phyloP scores from a whole-genome alignment of 2,329 filamentous ascomycete genomes.

The Penicillium brevicompactum region DNA sequence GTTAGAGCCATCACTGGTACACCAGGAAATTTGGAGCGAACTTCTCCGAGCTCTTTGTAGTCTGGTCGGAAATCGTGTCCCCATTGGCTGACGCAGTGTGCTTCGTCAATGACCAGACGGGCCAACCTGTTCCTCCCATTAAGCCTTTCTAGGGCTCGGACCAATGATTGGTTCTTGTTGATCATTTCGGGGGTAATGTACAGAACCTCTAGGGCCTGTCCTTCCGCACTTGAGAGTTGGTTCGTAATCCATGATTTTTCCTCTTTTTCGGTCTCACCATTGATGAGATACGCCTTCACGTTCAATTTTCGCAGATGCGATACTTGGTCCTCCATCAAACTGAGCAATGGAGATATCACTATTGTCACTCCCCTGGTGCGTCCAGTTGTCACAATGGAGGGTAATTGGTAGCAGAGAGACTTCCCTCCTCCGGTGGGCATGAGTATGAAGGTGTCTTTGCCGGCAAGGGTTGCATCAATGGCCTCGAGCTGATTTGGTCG shows the following conservation, averaged over 20 bases:
- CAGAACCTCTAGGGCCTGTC: constrained; percentile 80
- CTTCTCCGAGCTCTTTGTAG: constrained; percentile 80
- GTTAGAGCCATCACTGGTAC: constrained; percentile 95
- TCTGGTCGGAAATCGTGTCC: constrained; percentile 97
- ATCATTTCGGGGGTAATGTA: constrained; percentile 99
- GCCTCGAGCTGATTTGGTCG: constrained; percentile 90
- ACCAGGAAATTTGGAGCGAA: constrained; percentile 70
- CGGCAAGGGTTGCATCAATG: constrained; percentile 87
- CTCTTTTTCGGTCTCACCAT: constrained; percentile 68
- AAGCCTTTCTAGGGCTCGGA: constrained; percentile 66
- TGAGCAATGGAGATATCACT: constrained; percentile 91
- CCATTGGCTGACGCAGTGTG: constrained; percentile 99
- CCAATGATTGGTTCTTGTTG: constrained; percentile 73
- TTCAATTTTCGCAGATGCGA: constrained; percentile 73
- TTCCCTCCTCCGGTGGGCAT: constrained; percentile 99
- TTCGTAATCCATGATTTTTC: constrained; percentile 69
- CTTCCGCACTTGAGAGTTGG: constrained; percentile 62
- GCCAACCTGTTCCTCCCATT: constrained; percentile 73
- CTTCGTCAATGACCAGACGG: constrained; percentile 93
- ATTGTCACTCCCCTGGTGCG: constrained; percentile 82
- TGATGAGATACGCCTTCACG: constrained; percentile 80
- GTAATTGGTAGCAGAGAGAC: constrained; percentile 93
- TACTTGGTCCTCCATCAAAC: constrained; percentile 97
- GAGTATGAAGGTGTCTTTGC: constrained; percentile 88
- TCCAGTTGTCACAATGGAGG: constrained; percentile 78